These are phyloP conservation scores for Colletotrichum graminicola DNA, from an alignment of 2,329 filamentous ascomycete species.

Conservation along the genomic window DNA sequence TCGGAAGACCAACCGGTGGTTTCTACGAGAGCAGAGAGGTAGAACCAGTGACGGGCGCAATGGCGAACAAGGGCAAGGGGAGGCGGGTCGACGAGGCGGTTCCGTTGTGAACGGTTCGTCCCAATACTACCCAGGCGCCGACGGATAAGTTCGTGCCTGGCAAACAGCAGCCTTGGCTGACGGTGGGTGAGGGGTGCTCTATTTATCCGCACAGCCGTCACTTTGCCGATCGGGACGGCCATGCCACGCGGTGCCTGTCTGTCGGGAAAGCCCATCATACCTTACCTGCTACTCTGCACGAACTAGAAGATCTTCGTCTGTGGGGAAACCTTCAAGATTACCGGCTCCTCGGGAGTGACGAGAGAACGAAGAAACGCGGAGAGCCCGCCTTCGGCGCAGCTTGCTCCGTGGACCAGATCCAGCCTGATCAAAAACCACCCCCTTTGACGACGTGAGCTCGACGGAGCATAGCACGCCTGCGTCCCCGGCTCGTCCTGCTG, in stretches of 20 bases:
- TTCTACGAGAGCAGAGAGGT: neutral
- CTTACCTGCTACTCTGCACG: neutral
- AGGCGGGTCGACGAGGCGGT: neutral
- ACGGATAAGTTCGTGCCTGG: neutral
- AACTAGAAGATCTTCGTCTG: neutral
- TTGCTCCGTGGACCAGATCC: slow-evolving; percentile 12
- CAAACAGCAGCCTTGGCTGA: slow-evolving; percentile 4
- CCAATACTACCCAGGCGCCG: neutral
- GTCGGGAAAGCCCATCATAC: neutral
- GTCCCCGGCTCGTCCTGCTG: neutral
- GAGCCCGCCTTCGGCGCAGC: slow-evolving; percentile 2
- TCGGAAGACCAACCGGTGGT: neutral
- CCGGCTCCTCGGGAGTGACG: slow-evolving; percentile 12
- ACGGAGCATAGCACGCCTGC: neutral
- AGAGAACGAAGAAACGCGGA: neutral
- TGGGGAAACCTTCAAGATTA: neutral
- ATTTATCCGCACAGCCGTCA: neutral
- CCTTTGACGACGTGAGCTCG: neutral
- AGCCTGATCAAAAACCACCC: neutral
- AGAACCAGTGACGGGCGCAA: neutral
- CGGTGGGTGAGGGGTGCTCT: neutral
- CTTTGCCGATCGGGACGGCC: neutral
- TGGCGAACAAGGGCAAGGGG: neutral
- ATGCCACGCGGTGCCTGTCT: neutral
- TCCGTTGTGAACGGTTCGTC: neutral